Conservation (phyloP, 208 protist species). For the Entamoeba dispar region DNA sequence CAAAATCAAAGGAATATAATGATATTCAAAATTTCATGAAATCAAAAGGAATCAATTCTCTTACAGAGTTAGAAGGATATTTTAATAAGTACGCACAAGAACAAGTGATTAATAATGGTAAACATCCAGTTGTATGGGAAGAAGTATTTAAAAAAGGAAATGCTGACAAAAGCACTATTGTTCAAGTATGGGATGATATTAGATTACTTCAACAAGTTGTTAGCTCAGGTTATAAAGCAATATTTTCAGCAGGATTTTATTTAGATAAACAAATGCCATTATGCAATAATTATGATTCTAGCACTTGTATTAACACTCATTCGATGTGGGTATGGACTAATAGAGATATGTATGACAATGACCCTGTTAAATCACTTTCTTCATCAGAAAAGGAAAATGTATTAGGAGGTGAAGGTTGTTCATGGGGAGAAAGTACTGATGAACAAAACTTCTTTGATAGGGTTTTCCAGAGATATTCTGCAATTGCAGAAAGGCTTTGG, state of each 20-base stretch:
- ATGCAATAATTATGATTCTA: neutral
- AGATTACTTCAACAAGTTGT: neutral
- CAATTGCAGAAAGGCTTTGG: conserved; percentile 8
- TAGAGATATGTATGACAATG: neutral
- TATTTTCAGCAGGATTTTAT: neutral
- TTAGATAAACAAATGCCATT: neutral
- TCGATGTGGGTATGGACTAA: neutral
- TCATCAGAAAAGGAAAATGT: neutral
- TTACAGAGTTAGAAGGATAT: neutral
- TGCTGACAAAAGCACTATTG: neutral
- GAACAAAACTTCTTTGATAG: neutral
- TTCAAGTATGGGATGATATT: neutral
- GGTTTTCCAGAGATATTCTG: neutral
- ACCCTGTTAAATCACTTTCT: neutral
- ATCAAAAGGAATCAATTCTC: neutral
- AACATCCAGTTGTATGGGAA: neutral
- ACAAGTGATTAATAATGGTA: neutral
- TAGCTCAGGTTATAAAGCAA: neutral
- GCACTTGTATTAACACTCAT: neutral
- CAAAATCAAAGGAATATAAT: neutral
- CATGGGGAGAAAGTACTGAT: conserved; percentile 5
- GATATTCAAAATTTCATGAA: neutral
- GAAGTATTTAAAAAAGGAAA: neutral
- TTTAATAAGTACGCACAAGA: neutral
- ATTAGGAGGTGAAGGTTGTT: neutral